A percentile compares a stretch with the other conserved stretches of the same genome.
These are phyloP conservation scores for Yamadazyma takamatsuzukensis DNA, from an alignment of 805 yeast species.

Conservation along the genomic window DNA sequence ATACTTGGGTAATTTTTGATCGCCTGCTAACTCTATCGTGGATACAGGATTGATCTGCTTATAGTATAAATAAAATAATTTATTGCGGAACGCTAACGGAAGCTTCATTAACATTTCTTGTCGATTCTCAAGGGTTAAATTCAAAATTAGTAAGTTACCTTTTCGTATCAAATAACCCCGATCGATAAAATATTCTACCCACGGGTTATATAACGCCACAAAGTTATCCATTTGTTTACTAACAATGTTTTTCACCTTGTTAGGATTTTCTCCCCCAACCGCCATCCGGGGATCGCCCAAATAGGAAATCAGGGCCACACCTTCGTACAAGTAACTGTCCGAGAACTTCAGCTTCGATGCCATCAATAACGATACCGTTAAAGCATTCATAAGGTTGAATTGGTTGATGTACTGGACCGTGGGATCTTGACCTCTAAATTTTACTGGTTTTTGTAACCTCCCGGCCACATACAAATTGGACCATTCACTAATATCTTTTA, in stretches of 20 bases:
- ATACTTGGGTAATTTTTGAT: constrained; percentile 25
- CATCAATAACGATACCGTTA: constrained; percentile 61
- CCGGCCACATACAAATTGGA: constrained; percentile 84
- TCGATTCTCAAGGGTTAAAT: constrained; percentile 2
- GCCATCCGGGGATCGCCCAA: constrained; percentile 86
- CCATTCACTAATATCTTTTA: constrained; percentile 81
- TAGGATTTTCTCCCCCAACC: constrained; percentile 88
- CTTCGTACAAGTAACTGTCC: constrained; percentile 66
- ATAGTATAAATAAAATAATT: constrained; percentile 27
- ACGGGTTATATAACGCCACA: constrained; percentile 66
- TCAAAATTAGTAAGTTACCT: not conserved
- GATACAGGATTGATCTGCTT: not conserved
- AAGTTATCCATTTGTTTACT: constrained; percentile 68
- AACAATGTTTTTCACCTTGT: constrained; percentile 84
- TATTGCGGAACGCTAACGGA: constrained; percentile 47
- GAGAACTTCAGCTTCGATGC: constrained; percentile 39
- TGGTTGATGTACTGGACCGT: constrained; percentile 66
- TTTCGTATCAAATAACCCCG: no score
- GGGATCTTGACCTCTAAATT: constrained; percentile 44
- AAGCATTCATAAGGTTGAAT: constrained; percentile 72
- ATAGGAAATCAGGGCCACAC: constrained; percentile 78
- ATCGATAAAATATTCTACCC: no score
- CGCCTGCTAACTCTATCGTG: not conserved
- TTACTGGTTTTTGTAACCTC: constrained; percentile 90
- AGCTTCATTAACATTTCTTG: constrained; percentile 36